A percentile compares a stretch with the other conserved stretches of the same genome.
Conservation (phyloP, 2,329 filamentous ascomycete genomes). For the Nothophaeocryptopus gaeumannii region DNA sequence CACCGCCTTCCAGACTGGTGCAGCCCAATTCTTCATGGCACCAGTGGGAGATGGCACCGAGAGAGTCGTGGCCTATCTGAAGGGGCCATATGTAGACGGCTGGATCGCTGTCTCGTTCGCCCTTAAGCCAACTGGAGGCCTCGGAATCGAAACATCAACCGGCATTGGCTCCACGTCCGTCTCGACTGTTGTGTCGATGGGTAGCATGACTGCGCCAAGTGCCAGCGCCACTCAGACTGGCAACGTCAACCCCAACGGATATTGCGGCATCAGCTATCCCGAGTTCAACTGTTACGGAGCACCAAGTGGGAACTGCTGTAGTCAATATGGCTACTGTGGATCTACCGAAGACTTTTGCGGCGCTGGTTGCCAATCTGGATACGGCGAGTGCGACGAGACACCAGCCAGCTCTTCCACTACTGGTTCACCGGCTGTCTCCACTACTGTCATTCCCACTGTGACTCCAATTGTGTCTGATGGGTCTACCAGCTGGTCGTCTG, state of each 20-base stretch:
- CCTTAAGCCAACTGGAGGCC: slow-evolving; percentile 17
- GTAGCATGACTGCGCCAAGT: slow-evolving; percentile 7
- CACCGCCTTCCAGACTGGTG: slow-evolving; percentile 30
- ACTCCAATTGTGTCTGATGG: background rate
- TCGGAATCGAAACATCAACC: slow-evolving; percentile 18
- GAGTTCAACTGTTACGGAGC: slow-evolving; percentile 8
- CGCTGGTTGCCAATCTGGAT: slow-evolving; percentile 11
- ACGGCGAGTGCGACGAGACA: slow-evolving; percentile 6
- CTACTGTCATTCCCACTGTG: background rate
- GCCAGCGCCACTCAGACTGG: slow-evolving; percentile 13
- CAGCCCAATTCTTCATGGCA: slow-evolving; percentile 34
- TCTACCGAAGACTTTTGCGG: slow-evolving; percentile 13
- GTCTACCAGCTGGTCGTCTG: background rate
- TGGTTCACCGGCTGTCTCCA: background rate
- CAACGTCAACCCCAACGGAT: slow-evolving; percentile 4
- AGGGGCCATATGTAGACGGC: slow-evolving; percentile 25
- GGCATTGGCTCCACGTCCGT: slow-evolving; percentile 1
- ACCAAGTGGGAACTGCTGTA: slow-evolving; percentile 7
- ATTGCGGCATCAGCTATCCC: background rate
- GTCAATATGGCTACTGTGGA: slow-evolving; percentile 19
- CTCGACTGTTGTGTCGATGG: slow-evolving; percentile 9
- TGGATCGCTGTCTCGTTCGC: slow-evolving; percentile 32
- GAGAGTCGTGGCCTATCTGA: slow-evolving; percentile 31
- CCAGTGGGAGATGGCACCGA: slow-evolving; percentile 29
- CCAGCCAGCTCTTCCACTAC: background rate